Percentiles rank a stretch among this genome's conserved stretches.
phyloP scores from a whole-genome alignment of 495 filamentous ascomycete genomes.

The Podospora australis region DNA sequence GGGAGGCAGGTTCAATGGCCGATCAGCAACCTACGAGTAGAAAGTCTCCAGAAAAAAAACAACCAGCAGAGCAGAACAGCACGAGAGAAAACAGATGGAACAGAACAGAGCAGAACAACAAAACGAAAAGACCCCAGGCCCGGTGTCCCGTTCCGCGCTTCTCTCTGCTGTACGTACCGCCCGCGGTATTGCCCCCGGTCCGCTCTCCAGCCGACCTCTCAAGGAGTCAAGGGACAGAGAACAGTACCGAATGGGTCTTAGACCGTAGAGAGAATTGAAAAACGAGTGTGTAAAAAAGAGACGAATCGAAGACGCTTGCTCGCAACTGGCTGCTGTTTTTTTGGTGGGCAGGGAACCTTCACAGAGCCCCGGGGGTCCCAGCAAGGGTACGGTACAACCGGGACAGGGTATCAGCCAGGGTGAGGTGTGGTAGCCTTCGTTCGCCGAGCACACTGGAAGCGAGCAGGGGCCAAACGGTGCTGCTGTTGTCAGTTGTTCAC shows the following conservation, averaged over 20 bases:
- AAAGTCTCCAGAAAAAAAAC: too few relatives aligned
- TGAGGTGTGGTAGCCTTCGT: not conserved
- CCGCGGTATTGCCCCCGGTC: conserved; percentile 16
- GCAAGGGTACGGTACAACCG: conserved; percentile 1
- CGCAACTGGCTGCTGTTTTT: conserved; percentile 3
- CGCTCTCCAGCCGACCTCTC: conserved; percentile 20
- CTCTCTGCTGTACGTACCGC: conserved; percentile 16
- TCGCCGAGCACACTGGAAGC: conserved; percentile 2
- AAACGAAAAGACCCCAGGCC: too few relatives aligned
- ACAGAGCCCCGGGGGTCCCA: not conserved
- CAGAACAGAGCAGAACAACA: too few relatives aligned
- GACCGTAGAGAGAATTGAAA: too few relatives aligned
- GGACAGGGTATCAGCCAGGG: conserved; percentile 15
- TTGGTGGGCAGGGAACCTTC: not conserved
- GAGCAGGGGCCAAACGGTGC: conserved; percentile 12
- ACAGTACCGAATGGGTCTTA: conserved; percentile 26
- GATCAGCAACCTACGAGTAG: too few relatives aligned
- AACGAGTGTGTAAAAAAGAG: conserved; percentile 10
- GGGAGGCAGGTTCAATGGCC: too few relatives aligned
- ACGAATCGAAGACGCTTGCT: conserved; percentile 12
- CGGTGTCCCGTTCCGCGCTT: conserved; percentile 21
- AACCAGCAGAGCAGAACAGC: conserved; percentile 1
- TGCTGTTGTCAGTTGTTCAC: not conserved
- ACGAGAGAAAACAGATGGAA: conserved; percentile 22
- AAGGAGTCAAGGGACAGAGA: conserved; percentile 22